phyloP scores from a whole-genome alignment of 768 basidiomycete species.

The Bullera alba region DNA sequence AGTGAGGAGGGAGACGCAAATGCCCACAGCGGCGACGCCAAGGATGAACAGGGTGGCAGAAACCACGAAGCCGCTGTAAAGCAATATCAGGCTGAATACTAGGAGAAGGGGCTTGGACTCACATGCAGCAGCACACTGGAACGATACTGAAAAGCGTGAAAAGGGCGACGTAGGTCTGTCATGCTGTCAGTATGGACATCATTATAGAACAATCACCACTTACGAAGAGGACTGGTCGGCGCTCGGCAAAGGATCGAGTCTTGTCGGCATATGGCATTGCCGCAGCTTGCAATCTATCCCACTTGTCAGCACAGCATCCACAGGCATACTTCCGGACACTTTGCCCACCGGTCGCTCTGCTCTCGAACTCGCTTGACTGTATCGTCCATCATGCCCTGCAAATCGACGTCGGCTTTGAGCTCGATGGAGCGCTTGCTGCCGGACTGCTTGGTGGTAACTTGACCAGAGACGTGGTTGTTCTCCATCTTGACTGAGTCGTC shows the following conservation, averaged over 20 bases:
- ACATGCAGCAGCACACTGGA: slow-evolving; percentile 27
- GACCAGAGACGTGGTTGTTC: too few relatives aligned
- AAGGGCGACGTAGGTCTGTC: slow-evolving; percentile 32
- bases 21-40: slow-evolving; percentile 15
- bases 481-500: too few relatives aligned
- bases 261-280: slow-evolving; percentile 31
- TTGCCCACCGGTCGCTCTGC: slow-evolving; percentile 29
- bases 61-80: slow-evolving; percentile 23
- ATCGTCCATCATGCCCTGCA: slow-evolving; percentile 26
- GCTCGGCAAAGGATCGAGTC: slow-evolving; percentile 31
- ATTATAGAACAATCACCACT: slow-evolving; percentile 1
- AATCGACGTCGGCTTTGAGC: slow-evolving; percentile 6
- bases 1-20: slow-evolving; percentile 18
- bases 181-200: background rate
- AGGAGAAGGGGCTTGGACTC: background rate
- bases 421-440: background rate
- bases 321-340: background rate
- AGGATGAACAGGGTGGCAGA: slow-evolving; percentile 19
- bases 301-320: slow-evolving; percentile 1
- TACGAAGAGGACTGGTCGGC: slow-evolving; percentile 32
- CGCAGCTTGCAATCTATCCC: slow-evolving; percentile 21
- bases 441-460: too few relatives aligned
- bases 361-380: slow-evolving; percentile 23
- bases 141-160: slow-evolving; percentile 24
- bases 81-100: background rate